phyloP scores from a whole-genome alignment of 441 rosid genomes.

The Euphorbia schlechtendalii region DNA sequence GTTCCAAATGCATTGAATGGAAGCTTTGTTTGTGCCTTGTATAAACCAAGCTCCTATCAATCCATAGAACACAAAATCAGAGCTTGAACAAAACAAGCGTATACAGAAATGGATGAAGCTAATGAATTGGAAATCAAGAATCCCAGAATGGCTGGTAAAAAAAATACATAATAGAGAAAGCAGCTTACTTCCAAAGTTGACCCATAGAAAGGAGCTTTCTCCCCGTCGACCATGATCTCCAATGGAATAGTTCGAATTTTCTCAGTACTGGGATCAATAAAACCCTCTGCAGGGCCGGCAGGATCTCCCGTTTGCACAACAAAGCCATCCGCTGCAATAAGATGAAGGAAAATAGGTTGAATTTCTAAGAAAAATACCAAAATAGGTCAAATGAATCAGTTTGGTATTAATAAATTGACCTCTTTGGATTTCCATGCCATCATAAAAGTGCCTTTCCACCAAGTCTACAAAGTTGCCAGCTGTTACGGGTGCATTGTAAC shows the following conservation, averaged over 20 bases:
- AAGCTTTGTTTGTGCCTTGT: slow-evolving; percentile 95
- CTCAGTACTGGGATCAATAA: slow-evolving; percentile 92
- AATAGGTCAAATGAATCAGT: too few species aligned
- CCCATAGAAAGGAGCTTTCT: slow-evolving; percentile 78
- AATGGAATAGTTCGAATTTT: slow-evolving; percentile 74
- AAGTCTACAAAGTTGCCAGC: slow-evolving; percentile 92
- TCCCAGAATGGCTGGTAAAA: not conserved
- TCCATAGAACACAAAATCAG: slow-evolving; percentile 6
- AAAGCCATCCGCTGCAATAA: slow-evolving; percentile 89
- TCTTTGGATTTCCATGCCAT: slow-evolving; percentile 98
- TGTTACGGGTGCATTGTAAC: slow-evolving; percentile 93
- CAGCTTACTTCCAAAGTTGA: slow-evolving; percentile 68
- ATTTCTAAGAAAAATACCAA: too few species aligned
- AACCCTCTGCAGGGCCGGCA: slow-evolving; percentile 92
- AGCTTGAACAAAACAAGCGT: slow-evolving; percentile 1
- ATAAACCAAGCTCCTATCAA: slow-evolving; percentile 81
- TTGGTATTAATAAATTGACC: slow-evolving; percentile 33
- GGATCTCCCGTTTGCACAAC: slow-evolving; percentile 99
- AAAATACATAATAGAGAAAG: not conserved
- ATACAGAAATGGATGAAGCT: slow-evolving; percentile 1
- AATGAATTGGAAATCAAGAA: not conserved
- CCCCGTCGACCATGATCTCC: slow-evolving; percentile 76
- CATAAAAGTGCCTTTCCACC: slow-evolving; percentile 88
- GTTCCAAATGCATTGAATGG: slow-evolving; percentile 99
- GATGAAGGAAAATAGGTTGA: not conserved